phyloP scores from a whole-genome alignment of 1,139 yeast genomes.

The Debaryomyces fabryi region DNA sequence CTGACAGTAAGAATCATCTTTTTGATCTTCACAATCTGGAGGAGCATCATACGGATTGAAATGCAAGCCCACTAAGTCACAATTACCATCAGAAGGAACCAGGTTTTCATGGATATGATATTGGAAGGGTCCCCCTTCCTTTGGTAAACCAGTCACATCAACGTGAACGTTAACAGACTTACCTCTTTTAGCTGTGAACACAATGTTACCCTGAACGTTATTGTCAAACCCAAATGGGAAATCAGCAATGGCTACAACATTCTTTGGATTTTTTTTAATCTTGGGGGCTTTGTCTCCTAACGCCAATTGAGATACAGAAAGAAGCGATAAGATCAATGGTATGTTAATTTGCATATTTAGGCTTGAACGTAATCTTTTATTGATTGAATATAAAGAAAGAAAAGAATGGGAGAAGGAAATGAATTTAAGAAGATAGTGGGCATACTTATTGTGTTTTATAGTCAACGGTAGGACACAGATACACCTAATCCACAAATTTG shows the following conservation, averaged over 20 bases:
- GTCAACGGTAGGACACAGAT: constrained; percentile 4
- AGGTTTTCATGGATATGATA: constrained; percentile 59
- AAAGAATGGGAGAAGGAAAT: not conserved
- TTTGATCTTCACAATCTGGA: constrained; percentile 44
- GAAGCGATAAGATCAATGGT: constrained; percentile 10
- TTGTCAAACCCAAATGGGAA: constrained; percentile 50
- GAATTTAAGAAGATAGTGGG: not conserved
- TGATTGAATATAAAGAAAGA: constrained; percentile 3
- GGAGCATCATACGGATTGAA: constrained; percentile 57
- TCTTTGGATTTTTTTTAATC: constrained; percentile 44
- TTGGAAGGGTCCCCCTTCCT: constrained; percentile 57
- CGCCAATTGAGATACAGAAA: constrained; percentile 12
- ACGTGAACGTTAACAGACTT: constrained; percentile 59
- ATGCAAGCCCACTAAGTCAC: constrained; percentile 53
- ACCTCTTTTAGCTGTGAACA: constrained; percentile 49
- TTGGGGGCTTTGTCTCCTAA: constrained; percentile 42
- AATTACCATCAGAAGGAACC: constrained; percentile 46
- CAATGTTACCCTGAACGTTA: constrained; percentile 50
- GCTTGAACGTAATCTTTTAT: constrained; percentile 4
- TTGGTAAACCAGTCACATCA: constrained; percentile 60
- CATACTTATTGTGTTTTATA: constrained; percentile 3
- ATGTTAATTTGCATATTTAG: constrained; percentile 8
- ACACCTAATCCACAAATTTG: constrained; percentile 11
- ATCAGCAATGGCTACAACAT: constrained; percentile 58
- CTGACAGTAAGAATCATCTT: constrained; percentile 55